phyloP scores from a whole-genome alignment of 805 yeast species.

The Candida germanica region DNA sequence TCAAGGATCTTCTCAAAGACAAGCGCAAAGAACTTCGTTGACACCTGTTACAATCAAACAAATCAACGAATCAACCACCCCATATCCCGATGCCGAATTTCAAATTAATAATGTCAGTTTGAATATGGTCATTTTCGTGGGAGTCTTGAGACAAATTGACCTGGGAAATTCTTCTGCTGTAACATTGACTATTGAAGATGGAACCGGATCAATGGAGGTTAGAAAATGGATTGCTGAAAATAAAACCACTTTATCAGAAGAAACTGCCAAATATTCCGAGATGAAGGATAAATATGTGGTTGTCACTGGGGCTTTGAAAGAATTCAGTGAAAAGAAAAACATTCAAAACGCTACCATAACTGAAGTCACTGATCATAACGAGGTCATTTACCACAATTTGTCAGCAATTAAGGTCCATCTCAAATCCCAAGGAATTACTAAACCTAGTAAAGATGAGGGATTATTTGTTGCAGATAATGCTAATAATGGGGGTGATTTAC shows the following conservation, averaged over 20 bases:
- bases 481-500: slow-evolving; percentile 16
- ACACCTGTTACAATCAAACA: slow-evolving; percentile 76
- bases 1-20: slow-evolving; percentile 21
- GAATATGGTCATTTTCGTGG: slow-evolving; percentile 62
- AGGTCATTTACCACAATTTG: slow-evolving; percentile 64
- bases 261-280: slow-evolving; percentile 30
- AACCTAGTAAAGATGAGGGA: slow-evolving; percentile 15
- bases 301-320: slow-evolving; percentile 47
- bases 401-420: slow-evolving; percentile 59
- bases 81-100: slow-evolving; percentile 67
- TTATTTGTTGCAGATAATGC: slow-evolving; percentile 29
- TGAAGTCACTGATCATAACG: slow-evolving; percentile 60
- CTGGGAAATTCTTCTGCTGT: slow-evolving; percentile 49
- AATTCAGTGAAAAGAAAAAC: slow-evolving; percentile 61
- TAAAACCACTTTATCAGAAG: slow-evolving; percentile 26
- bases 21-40: slow-evolving; percentile 23
- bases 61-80: slow-evolving; percentile 58
- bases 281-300: slow-evolving; percentile 57
- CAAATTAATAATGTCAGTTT: slow-evolving; percentile 57
- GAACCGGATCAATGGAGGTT: slow-evolving; percentile 62
- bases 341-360: slow-evolving; percentile 62
- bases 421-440: slow-evolving; percentile 48
- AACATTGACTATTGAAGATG: slow-evolving; percentile 67
- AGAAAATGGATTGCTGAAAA: slow-evolving; percentile 55
- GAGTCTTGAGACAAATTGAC: slow-evolving; percentile 63